These are phyloP conservation scores for Hepatocystis sp. DNA, from an alignment of 169 alveolate species.

Conservation along the genomic window DNA sequence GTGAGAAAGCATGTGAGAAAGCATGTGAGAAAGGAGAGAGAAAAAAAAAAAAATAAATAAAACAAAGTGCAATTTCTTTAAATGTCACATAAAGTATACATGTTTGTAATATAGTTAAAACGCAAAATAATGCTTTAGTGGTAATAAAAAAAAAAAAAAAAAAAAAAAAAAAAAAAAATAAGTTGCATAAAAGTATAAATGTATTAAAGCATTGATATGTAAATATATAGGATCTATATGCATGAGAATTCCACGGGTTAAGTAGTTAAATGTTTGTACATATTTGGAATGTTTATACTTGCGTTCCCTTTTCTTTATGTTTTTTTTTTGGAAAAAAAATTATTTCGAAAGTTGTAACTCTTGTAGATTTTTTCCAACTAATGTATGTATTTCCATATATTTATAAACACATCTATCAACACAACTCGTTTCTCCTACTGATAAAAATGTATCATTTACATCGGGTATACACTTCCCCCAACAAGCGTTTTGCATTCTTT, in stretches of 20 bases:
- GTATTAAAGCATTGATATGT: not conserved
- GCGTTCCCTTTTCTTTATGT: no score
- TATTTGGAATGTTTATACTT: not conserved
- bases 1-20: no score
- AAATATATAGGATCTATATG: not conserved
- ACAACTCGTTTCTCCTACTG: conserved; percentile 87
- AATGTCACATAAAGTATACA: no score
- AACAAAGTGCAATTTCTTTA: no score
- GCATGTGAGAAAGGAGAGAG: no score
- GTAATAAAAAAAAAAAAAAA: not conserved
- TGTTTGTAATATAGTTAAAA: no score
- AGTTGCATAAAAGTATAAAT: not conserved
- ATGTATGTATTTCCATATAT: conserved; percentile 75
- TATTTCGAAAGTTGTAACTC: conserved; percentile 52
- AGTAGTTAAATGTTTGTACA: no score
- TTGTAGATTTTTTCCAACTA: conserved; percentile 68
- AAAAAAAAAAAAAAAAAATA: not conserved
- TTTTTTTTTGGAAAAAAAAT: no score
- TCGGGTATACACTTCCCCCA: conserved; percentile 86
- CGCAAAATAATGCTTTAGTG: no score
- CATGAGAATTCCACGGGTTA: no score
- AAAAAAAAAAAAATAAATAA: no score
- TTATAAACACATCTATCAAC: conserved; percentile 87
- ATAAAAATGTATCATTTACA: conserved; percentile 78
- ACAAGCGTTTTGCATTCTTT: conserved; percentile 85